phyloP scores from a whole-genome alignment of 2,329 filamentous ascomycete genomes.

The Ophidiomyces ophidiicola region DNA sequence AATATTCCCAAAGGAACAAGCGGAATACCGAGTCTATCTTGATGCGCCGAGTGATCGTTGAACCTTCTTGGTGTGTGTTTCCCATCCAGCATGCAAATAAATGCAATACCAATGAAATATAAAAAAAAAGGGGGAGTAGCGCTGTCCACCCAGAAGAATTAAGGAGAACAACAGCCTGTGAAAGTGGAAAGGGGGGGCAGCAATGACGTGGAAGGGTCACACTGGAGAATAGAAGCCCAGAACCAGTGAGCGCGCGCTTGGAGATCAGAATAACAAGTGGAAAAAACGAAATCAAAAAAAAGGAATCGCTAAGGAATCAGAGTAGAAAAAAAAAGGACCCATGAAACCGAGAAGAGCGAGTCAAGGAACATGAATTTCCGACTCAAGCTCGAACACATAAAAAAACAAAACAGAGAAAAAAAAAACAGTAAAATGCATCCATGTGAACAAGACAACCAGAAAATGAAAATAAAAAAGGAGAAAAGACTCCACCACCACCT shows the following conservation, averaged over 20 bases:
- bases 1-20: constrained; percentile 7
- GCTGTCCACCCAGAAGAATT: constrained; percentile 2
- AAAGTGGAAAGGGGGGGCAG: background rate
- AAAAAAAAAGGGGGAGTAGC: constrained; percentile 5
- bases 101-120: constrained; percentile 13
- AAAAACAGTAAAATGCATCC: background rate
- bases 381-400: too few relatives aligned
- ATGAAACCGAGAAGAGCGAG: too few relatives aligned
- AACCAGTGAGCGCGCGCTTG: too few relatives aligned
- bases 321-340: too few relatives aligned
- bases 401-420: background rate
- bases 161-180: background rate
- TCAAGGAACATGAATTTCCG: too few relatives aligned
- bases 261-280: too few relatives aligned
- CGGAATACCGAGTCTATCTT: constrained; percentile 15
- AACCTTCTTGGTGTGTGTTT: constrained; percentile 7
- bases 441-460: too few relatives aligned
- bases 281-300: too few relatives aligned
- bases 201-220: background rate
- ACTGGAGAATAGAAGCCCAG: too few relatives aligned
- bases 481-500: background rate
- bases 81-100: constrained; percentile 15
- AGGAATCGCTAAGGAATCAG: too few relatives aligned
- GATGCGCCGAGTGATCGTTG: constrained; percentile 5
- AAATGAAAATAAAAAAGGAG: background rate